Percentiles rank a stretch among this genome's conserved stretches.
Conservation (phyloP, 2,329 filamentous ascomycete species). For the Tolypocladium ovalisporum region DNA sequence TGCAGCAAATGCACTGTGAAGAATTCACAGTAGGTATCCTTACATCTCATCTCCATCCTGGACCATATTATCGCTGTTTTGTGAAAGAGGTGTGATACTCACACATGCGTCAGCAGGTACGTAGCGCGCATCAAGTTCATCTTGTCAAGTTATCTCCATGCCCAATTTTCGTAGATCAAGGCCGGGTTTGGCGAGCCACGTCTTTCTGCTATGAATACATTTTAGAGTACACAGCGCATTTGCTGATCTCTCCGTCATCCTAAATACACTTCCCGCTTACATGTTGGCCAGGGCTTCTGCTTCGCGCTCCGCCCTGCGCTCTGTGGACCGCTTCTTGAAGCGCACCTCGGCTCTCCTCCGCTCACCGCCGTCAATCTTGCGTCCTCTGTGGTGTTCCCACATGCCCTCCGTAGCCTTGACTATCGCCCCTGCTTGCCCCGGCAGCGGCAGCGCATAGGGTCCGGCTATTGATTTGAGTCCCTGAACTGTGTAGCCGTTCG, state of each 20-base stretch:
- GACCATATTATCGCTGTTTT: too few relatives aligned
- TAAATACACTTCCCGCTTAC: slow-evolving; percentile 10
- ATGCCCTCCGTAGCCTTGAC: slow-evolving; percentile 73
- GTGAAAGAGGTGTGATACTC: too few relatives aligned
- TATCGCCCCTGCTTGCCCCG: slow-evolving; percentile 51
- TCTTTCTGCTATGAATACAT: background rate
- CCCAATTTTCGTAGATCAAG: background rate
- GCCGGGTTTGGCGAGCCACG: background rate
- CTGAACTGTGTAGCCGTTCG: slow-evolving; percentile 48
- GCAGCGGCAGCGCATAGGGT: slow-evolving; percentile 59
- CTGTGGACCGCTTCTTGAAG: slow-evolving; percentile 72
- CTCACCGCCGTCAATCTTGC: slow-evolving; percentile 95
- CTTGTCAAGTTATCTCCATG: too few relatives aligned
- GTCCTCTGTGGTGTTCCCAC: slow-evolving; percentile 81
- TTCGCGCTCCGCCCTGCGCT: slow-evolving; percentile 59
- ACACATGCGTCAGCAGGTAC: too few relatives aligned
- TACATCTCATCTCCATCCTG: too few relatives aligned
- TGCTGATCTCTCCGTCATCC: slow-evolving; percentile 7
- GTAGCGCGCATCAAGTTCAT: too few relatives aligned
- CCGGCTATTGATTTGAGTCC: slow-evolving; percentile 63
- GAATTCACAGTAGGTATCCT: too few relatives aligned
- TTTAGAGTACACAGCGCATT: background rate
- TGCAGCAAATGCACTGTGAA: too few relatives aligned
- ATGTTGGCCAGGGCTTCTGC: slow-evolving; percentile 22
- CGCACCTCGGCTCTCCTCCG: slow-evolving; percentile 75